Evolutionary conservation across 257 asterid genomes (phyloP), one percentile per base, ranked within the genome.

Genomic region (Cynanchum wilfordii): DNA sequence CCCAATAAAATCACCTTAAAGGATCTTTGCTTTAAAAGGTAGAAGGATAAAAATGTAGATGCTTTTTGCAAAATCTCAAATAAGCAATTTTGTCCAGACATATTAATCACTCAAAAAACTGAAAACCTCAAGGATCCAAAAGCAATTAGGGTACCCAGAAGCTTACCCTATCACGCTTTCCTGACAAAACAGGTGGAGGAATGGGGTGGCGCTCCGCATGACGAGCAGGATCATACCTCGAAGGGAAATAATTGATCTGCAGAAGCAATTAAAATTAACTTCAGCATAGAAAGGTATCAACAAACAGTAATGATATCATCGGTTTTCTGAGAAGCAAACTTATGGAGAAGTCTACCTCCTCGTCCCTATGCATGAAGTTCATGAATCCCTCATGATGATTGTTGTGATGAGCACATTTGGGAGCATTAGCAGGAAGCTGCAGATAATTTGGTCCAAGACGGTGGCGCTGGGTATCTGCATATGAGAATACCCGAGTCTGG

Each of bases 381-480:
- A 85, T 82, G 77, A 78, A 74, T 71, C 89, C 89, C 0, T 85
- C 89, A 71, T 82, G 80, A 73, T 82, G 84, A 70, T 85, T 85
- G 76, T 80, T 85, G 78, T 85, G 89, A 85, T 82, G 85, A 68
- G 78, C 77, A 63, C 85, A 76, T 76, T 85, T 85, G 72, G 89
- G 89, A 71, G 89, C 87, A 68, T 85, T 85, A 50, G 22, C 85
- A 16, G 89, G 89, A 50, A 85, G 87, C 81, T 85, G 89, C 60
- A 85, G 79, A 76, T 85, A 85, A 71, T 85, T 85, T 36, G 89
- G 89, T 42, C 89, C 89, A 54, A 85, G 85, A 70, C 89, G 82
- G 75, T 85, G 82, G 36, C 89, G 75, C 78, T 85, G 89, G 45
- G 87, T 85, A 58, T 85, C 89, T 40, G 81, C 70, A 64, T 85